Conservation (phyloP, 371 early-diverging fungal species). For the Mucor ambiguus region DNA sequence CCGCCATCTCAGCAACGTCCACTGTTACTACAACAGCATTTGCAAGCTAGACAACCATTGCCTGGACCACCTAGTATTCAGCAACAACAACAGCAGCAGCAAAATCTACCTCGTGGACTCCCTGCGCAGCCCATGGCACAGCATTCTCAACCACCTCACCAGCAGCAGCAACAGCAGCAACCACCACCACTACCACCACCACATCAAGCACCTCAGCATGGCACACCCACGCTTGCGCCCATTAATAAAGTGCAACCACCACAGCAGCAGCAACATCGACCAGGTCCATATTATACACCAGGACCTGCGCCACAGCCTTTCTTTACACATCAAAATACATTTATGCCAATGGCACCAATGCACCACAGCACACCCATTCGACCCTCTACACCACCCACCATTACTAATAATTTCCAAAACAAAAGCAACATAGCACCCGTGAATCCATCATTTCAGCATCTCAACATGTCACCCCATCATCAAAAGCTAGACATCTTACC, state of each 20-base stretch:
- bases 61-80: neutral
- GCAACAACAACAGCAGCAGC: neutral
- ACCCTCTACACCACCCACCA: neutral
- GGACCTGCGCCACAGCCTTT: neutral
- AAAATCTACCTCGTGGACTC: neutral
- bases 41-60: neutral
- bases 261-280: neutral
- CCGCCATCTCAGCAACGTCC: neutral
- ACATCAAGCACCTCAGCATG: neutral
- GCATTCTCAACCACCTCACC: neutral
- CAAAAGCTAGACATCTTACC: neutral
- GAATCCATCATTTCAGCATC: neutral
- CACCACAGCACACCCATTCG: neutral
- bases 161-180: neutral
- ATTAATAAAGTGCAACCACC: neutral
- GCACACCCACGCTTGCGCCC: neutral
- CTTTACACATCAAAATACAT: neutral
- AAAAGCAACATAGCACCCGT: neutral
- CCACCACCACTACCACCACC: too few relatives aligned
- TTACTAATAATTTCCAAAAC: neutral
- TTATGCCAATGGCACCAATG: conserved; percentile 5
- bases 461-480: neutral
- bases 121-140: neutral
- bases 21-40: neutral
- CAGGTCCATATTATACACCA: neutral